phyloP scores from a whole-genome alignment of 2,329 filamentous ascomycete species.

The Aspergillus intermedius region DNA sequence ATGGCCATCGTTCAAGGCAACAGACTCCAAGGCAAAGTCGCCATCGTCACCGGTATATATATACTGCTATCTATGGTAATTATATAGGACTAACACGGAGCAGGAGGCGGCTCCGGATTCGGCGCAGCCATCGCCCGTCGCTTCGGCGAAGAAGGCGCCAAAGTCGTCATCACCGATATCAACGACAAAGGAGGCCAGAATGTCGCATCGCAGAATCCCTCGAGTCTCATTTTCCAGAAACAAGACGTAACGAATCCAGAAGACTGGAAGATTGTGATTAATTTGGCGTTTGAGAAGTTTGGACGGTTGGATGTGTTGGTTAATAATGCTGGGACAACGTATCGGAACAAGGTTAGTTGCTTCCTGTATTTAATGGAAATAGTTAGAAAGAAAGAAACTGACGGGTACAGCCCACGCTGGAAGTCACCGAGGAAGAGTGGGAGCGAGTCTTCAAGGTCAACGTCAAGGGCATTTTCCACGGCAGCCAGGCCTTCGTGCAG shows the following conservation, averaged over 20 bases:
- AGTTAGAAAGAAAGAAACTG: neutral
- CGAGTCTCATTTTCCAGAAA: slow-evolving; percentile 25
- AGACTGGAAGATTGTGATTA: slow-evolving; percentile 30
- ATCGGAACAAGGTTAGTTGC: slow-evolving; percentile 32
- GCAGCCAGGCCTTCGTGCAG: slow-evolving; percentile 28
- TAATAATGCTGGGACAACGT: slow-evolving; percentile 43
- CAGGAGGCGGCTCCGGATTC: slow-evolving; percentile 39
- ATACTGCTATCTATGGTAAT: neutral
- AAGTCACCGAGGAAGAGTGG: slow-evolving; percentile 40
- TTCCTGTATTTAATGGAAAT: neutral
- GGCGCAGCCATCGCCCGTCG: slow-evolving; percentile 36
- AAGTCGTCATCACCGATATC: slow-evolving; percentile 38
- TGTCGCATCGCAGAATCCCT: slow-evolving; percentile 23
- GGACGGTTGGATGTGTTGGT: slow-evolving; percentile 39
- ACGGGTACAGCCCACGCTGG: slow-evolving; percentile 27
- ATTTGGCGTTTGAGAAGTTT: slow-evolving; percentile 23
- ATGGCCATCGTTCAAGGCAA: slow-evolving; percentile 14
- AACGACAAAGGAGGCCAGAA: slow-evolving; percentile 30
- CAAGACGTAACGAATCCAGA: slow-evolving; percentile 29
- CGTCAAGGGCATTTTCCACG: slow-evolving; percentile 37
- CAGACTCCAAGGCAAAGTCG: slow-evolving; percentile 39
- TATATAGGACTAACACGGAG: neutral
- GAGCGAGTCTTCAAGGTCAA: slow-evolving; percentile 41
- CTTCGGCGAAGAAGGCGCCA: slow-evolving; percentile 36
- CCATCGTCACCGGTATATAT: slow-evolving; percentile 39